These are phyloP conservation scores for Gymnopilus junonius DNA, from an alignment of 768 basidiomycete species.

Conservation along the genomic window DNA sequence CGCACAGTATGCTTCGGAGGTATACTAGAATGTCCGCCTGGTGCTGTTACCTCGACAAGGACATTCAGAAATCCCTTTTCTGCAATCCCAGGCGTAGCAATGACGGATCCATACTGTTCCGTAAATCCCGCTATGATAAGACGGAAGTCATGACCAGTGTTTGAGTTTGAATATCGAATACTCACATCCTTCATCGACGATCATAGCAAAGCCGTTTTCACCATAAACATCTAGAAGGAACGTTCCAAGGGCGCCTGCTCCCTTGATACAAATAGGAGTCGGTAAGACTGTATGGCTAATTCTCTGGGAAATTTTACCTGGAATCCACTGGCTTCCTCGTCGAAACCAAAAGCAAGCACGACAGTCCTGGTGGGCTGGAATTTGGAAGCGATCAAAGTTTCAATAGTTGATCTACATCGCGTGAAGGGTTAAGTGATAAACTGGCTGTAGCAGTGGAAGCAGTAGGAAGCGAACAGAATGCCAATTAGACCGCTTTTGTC, in stretches of 20 bases:
- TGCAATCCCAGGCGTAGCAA: constrained; percentile 67
- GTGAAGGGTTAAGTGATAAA: constrained; percentile 28
- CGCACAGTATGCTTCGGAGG: constrained; percentile 81
- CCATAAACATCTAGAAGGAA: constrained; percentile 68
- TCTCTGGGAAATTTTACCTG: constrained; percentile 35
- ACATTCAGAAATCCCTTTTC: constrained; percentile 78
- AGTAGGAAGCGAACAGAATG: constrained; percentile 49
- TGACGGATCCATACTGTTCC: constrained; percentile 52
- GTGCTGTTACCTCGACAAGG: constrained; percentile 62
- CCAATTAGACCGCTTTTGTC: constrained; percentile 78
- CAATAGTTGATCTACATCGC: constrained; percentile 49
- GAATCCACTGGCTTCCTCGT: constrained; percentile 68
- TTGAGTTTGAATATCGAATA: not conserved
- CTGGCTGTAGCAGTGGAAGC: not conserved
- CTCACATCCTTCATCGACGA: constrained; percentile 89
- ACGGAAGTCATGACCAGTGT: constrained; percentile 1
- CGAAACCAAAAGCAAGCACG: constrained; percentile 73
- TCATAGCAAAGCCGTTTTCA: constrained; percentile 68
- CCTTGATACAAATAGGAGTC: constrained; percentile 37
- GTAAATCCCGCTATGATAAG: constrained; percentile 50
- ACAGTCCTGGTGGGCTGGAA: constrained; percentile 69
- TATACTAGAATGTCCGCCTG: constrained; percentile 87
- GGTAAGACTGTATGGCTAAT: not conserved
- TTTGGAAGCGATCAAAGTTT: constrained; percentile 63
- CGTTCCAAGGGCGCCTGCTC: constrained; percentile 52